A percentile compares a stretch with the other conserved stretches of the same genome.
Evolutionary conservation across 2,329 filamentous ascomycete genomes (phyloP).

Genomic region (Podosphaera aphanis): DNA sequence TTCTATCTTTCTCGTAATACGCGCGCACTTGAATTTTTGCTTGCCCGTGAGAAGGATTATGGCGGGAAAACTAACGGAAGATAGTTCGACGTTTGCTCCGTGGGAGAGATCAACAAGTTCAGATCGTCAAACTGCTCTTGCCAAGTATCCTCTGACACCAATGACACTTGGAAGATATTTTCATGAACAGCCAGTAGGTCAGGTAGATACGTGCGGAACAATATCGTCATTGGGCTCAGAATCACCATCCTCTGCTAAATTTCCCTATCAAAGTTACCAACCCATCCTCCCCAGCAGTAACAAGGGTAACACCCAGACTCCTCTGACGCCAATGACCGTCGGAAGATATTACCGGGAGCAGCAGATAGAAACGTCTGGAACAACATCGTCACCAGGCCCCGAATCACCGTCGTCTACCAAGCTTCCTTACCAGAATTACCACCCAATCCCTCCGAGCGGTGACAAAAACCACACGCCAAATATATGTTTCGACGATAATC

Average conservation of each 20-base stretch:
- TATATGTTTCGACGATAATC: constrained; percentile 14
- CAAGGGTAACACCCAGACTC: constrained; percentile 2
- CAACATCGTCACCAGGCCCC: constrained; percentile 7
- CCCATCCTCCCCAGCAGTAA: constrained; percentile 5
- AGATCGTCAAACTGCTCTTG: not conserved
- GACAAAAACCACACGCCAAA: constrained; percentile 3
- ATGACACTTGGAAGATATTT: not conserved
- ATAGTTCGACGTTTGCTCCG: constrained; percentile 9
- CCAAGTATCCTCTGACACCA: not conserved
- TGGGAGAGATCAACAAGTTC: not conserved
- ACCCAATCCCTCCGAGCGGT: constrained; percentile 7
- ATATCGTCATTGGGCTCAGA: not conserved
- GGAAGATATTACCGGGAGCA: constrained; percentile 5
- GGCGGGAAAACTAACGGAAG: constrained; percentile 5
- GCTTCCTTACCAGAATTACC: constrained; percentile 4
- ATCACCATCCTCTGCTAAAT: constrained; percentile 5
- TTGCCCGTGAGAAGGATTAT: not conserved
- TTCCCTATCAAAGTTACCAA: constrained; percentile 6
- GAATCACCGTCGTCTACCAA: constrained; percentile 6
- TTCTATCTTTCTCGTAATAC: not conserved
- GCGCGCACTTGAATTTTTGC: not conserved
- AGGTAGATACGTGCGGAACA: not conserved
- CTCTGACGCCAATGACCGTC: not conserved
- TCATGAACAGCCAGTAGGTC: not conserved
- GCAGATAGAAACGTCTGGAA: constrained; percentile 4